Conservation (phyloP, 2,329 filamentous ascomycete species). For the Teratosphaeriaceae sp. region DNA sequence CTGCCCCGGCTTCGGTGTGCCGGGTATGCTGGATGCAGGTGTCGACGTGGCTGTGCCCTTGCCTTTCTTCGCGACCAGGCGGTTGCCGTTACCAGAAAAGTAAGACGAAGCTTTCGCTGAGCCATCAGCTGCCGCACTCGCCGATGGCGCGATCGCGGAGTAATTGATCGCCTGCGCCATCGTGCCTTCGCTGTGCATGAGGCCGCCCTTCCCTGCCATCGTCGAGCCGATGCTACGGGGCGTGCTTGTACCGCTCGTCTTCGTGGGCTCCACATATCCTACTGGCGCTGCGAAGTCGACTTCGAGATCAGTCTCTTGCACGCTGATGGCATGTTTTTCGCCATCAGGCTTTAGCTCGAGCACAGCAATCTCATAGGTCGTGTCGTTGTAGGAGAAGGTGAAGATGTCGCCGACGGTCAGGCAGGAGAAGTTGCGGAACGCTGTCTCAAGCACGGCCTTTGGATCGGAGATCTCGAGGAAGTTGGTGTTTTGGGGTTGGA, state of each 20-base stretch:
- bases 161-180: constrained; percentile 99
- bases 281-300: constrained; percentile 94
- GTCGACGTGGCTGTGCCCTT: constrained; percentile 53
- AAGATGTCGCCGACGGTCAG: constrained; percentile 91
- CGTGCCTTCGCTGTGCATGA: constrained; percentile 75
- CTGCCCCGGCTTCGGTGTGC: constrained; percentile 50
- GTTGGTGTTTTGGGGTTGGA: constrained; percentile 85
- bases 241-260: constrained; percentile 75
- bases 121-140: constrained; percentile 57
- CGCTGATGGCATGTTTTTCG: constrained; percentile 78
- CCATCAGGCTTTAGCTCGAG: constrained; percentile 85
- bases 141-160: constrained; percentile 73
- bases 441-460: constrained; percentile 93
- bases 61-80: constrained; percentile 75
- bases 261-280: constrained; percentile 85
- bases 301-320: constrained; percentile 92
- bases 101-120: constrained; percentile 63
- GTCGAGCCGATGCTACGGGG: constrained; percentile 55
- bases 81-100: constrained; percentile 74
- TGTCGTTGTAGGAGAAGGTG: constrained; percentile 94
- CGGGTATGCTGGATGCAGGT: constrained; percentile 32
- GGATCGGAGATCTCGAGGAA: constrained; percentile 97
- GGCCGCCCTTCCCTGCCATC: constrained; percentile 58
- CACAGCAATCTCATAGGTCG: constrained; percentile 86
- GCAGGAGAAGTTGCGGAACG: constrained; percentile 91